phyloP scores from a whole-genome alignment of 1,284 basidiomycete genomes.

The Gymnopus androsaceus region DNA sequence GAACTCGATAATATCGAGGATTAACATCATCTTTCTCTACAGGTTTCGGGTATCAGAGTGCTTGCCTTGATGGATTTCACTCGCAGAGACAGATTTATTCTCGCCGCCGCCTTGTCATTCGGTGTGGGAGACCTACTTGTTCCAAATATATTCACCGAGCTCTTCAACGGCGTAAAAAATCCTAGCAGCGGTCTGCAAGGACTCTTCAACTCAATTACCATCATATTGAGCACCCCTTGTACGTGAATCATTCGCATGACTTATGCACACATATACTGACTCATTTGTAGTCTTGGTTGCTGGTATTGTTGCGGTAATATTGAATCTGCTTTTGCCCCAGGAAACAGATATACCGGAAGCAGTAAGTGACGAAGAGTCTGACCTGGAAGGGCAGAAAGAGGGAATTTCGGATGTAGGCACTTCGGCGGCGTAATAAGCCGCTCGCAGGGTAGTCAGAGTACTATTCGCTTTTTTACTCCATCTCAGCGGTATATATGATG shows the following conservation, averaged over 20 bases:
- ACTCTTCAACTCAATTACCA: slow-evolving; percentile 77
- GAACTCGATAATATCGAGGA: not conserved
- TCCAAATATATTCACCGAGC: slow-evolving; percentile 61
- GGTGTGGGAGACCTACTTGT: slow-evolving; percentile 73
- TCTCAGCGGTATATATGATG: no score
- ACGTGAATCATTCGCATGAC: slow-evolving; percentile 31
- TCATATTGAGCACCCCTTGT: slow-evolving; percentile 79
- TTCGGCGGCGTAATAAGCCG: no score
- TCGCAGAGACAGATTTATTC: slow-evolving; percentile 77
- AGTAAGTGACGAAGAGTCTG: slow-evolving; percentile 15
- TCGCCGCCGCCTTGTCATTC: slow-evolving; percentile 70
- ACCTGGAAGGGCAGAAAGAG: slow-evolving; percentile 6
- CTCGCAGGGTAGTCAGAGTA: no score
- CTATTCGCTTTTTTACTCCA: no score
- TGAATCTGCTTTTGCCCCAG: slow-evolving; percentile 67
- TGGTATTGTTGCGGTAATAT: slow-evolving; percentile 64
- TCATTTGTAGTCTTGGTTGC: slow-evolving; percentile 55
- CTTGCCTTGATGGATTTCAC: slow-evolving; percentile 67
- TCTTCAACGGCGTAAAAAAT: slow-evolving; percentile 66
- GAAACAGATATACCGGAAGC: slow-evolving; percentile 39
- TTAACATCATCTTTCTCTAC: not conserved
- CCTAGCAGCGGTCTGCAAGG: slow-evolving; percentile 66
- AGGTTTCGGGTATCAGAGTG: slow-evolving; percentile 71
- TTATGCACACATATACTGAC: not conserved
- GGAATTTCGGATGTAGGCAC: not conserved